Percentiles rank a stretch among this genome's conserved stretches.
These are phyloP conservation scores for Seminavis robusta DNA, from an alignment of 108 stramenopile genomes.

Conservation along the genomic window DNA sequence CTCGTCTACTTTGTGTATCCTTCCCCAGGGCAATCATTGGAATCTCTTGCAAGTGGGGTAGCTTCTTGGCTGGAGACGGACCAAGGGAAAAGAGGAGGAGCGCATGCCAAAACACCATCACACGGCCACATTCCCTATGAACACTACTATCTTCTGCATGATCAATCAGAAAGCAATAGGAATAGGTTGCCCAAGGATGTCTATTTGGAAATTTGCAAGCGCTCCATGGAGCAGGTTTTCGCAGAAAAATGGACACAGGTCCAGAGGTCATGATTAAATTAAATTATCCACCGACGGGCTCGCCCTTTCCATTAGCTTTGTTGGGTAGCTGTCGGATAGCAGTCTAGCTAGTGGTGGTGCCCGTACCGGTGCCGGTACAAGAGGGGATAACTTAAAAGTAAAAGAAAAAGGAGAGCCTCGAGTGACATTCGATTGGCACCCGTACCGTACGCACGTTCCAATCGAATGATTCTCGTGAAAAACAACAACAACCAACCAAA, in stretches of 20 bases:
- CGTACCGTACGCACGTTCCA: no score
- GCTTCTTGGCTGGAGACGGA: not conserved
- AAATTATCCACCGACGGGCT: no score
- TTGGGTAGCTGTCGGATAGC: no score
- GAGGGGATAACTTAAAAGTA: no score
- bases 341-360: no score
- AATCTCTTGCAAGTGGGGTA: conserved; percentile 9
- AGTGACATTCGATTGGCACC: no score
- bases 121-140: not conserved
- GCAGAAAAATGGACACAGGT: conserved; percentile 46
- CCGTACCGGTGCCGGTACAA: no score
- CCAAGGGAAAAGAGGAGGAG: not conserved
- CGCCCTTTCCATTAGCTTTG: no score
- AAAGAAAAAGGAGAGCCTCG: no score
- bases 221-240: conserved; percentile 24
- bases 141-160: conserved; percentile 44
- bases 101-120: not conserved
- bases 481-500: no score
- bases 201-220: conserved; percentile 12
- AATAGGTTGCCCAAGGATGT: not conserved
- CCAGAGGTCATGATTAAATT: conserved; percentile 32
- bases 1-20: conserved; percentile 73
- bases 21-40: conserved; percentile 44
- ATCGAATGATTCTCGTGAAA: no score
- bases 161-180: conserved; percentile 37